These are phyloP conservation scores for Scheffersomyces quercinus DNA, from an alignment of 1,139 yeast genomes.

Conservation along the genomic window DNA sequence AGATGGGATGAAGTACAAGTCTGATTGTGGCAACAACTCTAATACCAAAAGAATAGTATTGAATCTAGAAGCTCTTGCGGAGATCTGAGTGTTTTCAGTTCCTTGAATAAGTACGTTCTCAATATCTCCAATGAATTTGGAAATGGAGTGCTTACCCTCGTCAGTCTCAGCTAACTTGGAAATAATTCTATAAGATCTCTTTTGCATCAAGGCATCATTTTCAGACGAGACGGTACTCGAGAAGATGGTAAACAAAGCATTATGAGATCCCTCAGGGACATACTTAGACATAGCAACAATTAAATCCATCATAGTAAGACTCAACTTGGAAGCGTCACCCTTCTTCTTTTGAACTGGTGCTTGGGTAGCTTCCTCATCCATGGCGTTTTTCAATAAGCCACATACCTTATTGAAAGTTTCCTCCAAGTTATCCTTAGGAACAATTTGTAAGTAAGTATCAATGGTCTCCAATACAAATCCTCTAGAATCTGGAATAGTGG, in stretches of 20 bases:
- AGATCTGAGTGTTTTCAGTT: conserved; percentile 59
- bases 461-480: conserved; percentile 84
- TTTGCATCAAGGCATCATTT: conserved; percentile 72
- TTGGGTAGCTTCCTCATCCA: conserved; percentile 57
- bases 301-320: conserved; percentile 88
- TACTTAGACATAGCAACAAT: conserved; percentile 84
- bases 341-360: conserved; percentile 14
- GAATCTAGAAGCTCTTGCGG: conserved; percentile 83
- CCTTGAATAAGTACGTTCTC: conserved; percentile 60
- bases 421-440: conserved; percentile 66
- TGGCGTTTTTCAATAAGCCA: conserved; percentile 68
- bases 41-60: conserved; percentile 63
- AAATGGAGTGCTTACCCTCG: conserved; percentile 55
- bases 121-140: conserved; percentile 55
- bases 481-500: conserved; percentile 81
- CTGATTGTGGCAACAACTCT: conserved; percentile 58
- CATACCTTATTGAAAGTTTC: conserved; percentile 86
- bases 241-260: conserved; percentile 77
- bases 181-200: conserved; percentile 84
- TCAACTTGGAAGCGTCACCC: conserved; percentile 50
- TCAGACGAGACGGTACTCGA: conserved; percentile 59
- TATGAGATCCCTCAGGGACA: conserved; percentile 69
- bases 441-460: conserved; percentile 73
- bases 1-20: conserved; percentile 77
- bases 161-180: conserved; percentile 69